These are phyloP conservation scores for Litsea cubeba DNA, from an alignment of 164 flowering plant genomes.

Conservation along the genomic window DNA sequence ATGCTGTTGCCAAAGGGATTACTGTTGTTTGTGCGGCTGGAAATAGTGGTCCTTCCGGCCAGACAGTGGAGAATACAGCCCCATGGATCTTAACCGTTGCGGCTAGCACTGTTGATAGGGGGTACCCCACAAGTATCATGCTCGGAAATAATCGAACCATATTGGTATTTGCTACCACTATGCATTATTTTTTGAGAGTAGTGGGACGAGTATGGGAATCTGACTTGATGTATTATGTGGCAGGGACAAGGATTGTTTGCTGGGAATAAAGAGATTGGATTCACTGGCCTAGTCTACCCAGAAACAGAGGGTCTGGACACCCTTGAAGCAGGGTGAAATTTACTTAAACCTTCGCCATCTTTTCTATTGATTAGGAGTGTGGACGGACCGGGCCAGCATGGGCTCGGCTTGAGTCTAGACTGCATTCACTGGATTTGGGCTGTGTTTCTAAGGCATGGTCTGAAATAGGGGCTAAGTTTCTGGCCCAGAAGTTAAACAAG, in stretches of 20 bases:
- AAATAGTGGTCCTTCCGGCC: conserved; percentile 34
- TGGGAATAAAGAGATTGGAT: conserved; percentile 7
- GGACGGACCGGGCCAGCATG: neutral
- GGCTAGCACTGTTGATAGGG: conserved; percentile 61
- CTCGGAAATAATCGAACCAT: conserved; percentile 27
- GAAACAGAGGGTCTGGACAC: neutral
- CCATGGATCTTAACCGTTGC: conserved; percentile 70
- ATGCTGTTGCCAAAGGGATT: conserved; percentile 50
- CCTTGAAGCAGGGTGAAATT: neutral
- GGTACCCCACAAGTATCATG: conserved; percentile 27
- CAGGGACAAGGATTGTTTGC: conserved; percentile 21
- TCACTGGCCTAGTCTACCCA: conserved; percentile 13
- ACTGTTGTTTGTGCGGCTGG: conserved; percentile 47
- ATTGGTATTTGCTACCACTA: neutral
- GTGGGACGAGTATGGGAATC: neutral
- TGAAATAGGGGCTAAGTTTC: neutral
- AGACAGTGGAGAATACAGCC: conserved; percentile 33
- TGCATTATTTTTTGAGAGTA: no score
- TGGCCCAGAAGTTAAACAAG: neutral
- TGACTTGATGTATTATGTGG: neutral
- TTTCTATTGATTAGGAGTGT: neutral
- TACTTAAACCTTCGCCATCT: neutral
- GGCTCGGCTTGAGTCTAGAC: no score
- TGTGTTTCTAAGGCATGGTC: neutral
- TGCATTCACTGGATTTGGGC: no score